Percentiles rank a stretch among this genome's conserved stretches.
Conservation (phyloP, 164 flowering plant species). For the Aristolochia fimbriata region DNA sequence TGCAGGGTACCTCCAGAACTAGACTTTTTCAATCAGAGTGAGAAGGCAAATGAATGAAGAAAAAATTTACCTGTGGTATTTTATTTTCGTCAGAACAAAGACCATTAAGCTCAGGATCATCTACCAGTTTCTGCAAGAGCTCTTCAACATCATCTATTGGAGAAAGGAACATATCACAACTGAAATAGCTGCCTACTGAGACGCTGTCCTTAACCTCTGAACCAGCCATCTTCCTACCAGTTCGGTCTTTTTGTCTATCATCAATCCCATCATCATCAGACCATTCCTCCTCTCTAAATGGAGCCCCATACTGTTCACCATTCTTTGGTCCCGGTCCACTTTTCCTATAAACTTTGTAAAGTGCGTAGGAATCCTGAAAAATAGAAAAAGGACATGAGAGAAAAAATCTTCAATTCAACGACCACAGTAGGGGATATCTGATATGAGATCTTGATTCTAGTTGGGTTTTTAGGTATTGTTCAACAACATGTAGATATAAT, state of each 20-base stretch:
- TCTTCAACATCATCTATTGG: conserved; percentile 23
- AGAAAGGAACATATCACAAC: conserved; percentile 6
- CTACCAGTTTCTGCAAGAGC: conserved; percentile 16
- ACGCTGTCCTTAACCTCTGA: conserved; percentile 10
- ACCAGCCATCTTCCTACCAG: conserved; percentile 4
- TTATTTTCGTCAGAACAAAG: not conserved
- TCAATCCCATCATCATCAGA: conserved; percentile 34
- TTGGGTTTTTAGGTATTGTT: too few species aligned
- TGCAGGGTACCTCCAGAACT: too few species aligned
- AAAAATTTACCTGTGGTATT: not conserved
- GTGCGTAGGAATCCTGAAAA: conserved; percentile 64
- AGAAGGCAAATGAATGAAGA: not conserved
- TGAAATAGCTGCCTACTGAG: conserved; percentile 6
- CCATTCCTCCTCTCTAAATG: conserved; percentile 87
- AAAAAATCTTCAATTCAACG: too few species aligned
- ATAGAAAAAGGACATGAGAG: not conserved
- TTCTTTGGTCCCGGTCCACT: conserved; percentile 98
- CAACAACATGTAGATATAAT: not conserved
- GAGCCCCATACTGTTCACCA: conserved; percentile 97
- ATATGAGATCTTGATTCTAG: too few species aligned
- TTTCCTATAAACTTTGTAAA: conserved; percentile 74
- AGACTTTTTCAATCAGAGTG: too few species aligned
- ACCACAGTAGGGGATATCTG: too few species aligned
- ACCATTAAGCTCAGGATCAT: conserved; percentile 21
- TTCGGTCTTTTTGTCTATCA: conserved; percentile 6